A percentile compares a stretch with the other conserved stretches of the same genome.
phyloP scores from a whole-genome alignment of 495 filamentous ascomycete genomes.

The Cercophora newfieldiana region DNA sequence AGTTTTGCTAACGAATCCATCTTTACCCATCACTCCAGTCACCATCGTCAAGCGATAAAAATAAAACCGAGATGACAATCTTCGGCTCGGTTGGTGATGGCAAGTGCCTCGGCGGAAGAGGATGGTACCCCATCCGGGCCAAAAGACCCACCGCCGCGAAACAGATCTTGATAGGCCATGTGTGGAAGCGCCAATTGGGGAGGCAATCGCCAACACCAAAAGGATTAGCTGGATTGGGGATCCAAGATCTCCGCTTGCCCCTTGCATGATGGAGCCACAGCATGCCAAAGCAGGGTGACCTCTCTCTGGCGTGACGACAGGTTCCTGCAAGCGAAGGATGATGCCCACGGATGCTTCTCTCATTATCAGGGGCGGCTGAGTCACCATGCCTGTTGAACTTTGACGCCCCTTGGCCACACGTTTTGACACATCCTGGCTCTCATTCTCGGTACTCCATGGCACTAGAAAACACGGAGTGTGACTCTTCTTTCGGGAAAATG shows the following conservation, averaged over 20 bases:
- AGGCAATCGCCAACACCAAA: not conserved
- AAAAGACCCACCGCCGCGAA: not conserved
- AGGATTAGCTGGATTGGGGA: not conserved
- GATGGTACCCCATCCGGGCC: not conserved
- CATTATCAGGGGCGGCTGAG: not conserved
- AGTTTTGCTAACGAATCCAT: conserved; percentile 29
- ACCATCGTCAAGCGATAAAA: conserved; percentile 91
- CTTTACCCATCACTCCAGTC: conserved; percentile 53
- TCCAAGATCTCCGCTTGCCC: not conserved
- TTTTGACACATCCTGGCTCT: not conserved
- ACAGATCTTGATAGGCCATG: not conserved
- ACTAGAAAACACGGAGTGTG: not conserved
- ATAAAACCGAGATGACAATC: not conserved
- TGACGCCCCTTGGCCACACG: not conserved
- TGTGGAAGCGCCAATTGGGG: not conserved
- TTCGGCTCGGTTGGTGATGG: conserved; percentile 3
- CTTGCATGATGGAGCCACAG: not conserved
- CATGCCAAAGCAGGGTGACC: not conserved
- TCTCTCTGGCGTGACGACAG: not conserved
- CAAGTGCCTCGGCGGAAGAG: not conserved
- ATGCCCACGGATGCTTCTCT: not conserved
- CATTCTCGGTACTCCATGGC: not conserved
- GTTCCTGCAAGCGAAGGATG: not conserved
- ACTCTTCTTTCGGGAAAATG: no score
- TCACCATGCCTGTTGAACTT: not conserved